Evolutionary conservation across 441 rosid genomes (phyloP), one percentile per base, ranked within the genome.

Genomic region (Euphorbia corollata): DNA sequence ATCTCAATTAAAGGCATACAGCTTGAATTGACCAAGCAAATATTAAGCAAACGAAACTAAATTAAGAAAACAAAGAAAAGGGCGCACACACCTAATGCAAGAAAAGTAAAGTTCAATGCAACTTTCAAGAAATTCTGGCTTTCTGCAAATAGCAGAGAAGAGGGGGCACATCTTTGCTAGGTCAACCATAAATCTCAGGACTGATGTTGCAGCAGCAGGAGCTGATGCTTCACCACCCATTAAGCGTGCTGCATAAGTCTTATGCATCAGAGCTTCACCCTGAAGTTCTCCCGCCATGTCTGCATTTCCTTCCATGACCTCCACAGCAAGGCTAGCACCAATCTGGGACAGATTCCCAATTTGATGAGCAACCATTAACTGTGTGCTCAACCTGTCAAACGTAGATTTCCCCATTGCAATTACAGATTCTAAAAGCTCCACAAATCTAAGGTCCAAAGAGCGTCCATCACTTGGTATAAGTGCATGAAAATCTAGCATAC

Each of bases 171-270:
- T 92, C 82, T 96, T 96, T 67, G 96, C 98, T 71, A 96, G 82
- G 80, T 96, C 99, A 86, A 96, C 99, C 99, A 96, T 93, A 77
- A 96, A 96, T 75, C 98, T 88, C 74, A 96, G 84, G 69, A 96
- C 90, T 16, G 99, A 83, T 41, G 99, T 96, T n/a, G 99, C 98
- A 73, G 99, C 93, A 76, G 96, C 96, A 75, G 99, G 99, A 85
- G 99, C 99, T 66, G 97, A 89, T 67, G 99, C 98, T 82, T 93
- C 98, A 54, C 99, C 99, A 68, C 98, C 96, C 99, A 92, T 92
- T 74, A 96, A 77, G 64, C 99, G 94, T n/a, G 99, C 98, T 5
- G 99, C 99, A 75, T 96, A 96, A 11, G 99, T 96, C 86, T 96
- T 96, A 75, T 96, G 99, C 99, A 96, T 96, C 76, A 92, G 83